Conservation (phyloP, 305 asterid species). For the Rubia peregrina region DNA sequence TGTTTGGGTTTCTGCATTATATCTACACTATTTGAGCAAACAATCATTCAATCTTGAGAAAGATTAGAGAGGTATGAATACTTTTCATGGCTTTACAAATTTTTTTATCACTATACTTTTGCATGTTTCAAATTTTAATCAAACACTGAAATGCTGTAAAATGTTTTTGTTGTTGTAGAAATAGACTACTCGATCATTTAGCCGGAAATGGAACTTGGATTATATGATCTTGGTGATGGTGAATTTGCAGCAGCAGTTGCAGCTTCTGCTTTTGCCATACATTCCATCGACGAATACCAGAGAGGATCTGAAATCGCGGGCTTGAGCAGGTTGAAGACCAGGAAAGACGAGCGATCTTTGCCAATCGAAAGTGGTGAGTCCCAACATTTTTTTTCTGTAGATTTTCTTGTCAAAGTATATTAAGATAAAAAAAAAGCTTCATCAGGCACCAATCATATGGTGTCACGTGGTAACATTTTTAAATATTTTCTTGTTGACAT, state of each 20-base stretch:
- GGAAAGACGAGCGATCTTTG: conserved; percentile 26
- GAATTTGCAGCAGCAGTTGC: conserved; percentile 55
- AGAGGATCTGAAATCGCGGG: conserved; percentile 12
- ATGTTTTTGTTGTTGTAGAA: too few species aligned
- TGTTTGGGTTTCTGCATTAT: not conserved
- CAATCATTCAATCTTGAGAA: conserved; percentile 6
- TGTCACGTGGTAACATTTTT: too few species aligned
- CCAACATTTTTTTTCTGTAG: not conserved
- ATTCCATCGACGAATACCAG: conserved; percentile 30
- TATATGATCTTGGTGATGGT: conserved; percentile 22
- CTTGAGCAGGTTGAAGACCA: conserved; percentile 17
- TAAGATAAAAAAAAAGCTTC: not conserved
- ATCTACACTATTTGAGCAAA: not conserved
- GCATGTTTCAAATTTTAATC: not conserved
- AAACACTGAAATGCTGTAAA: not conserved
- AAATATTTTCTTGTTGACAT: too few species aligned
- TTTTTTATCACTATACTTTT: not conserved
- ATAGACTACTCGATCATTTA: not conserved
- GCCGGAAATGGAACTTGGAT: conserved; percentile 18
- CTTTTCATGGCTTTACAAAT: not conserved
- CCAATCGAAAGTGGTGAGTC: conserved; percentile 30
- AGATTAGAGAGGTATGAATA: not conserved
- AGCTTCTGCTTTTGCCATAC: conserved; percentile 64
- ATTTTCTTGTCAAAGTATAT: not conserved
- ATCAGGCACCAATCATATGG: not conserved